Base-by-base conservation (phyloP, 106 monocot genomes). In the Phalaenopsis aphrodite region DNA sequence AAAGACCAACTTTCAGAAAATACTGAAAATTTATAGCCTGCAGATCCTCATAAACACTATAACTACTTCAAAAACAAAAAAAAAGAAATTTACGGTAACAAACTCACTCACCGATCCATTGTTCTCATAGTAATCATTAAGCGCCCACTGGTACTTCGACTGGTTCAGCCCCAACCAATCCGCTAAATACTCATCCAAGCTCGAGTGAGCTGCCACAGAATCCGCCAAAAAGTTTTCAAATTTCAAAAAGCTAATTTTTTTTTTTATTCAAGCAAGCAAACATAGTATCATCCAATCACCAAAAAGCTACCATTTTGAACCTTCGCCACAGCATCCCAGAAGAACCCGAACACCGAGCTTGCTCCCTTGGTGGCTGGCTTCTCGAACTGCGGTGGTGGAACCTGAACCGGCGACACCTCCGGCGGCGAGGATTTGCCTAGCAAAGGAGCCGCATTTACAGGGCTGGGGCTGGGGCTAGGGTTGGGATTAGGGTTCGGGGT, bases 71-170 rank as follows among this genome's bases (percentile, higher is more conserved):
- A 74, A 41, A 57, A 41, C 74, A 74, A 41, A 57, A 41, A 17
- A 45, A 19, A 45, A 16, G 39, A 30, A 42, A 43, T 46, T 43
- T 0, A 18, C 3, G 9, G 45, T 56, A 81, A 77, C 15, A 81
- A 37, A 5, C 43, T 71, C 78, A 81, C 87, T 87, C 45, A 95
- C 95, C 87, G 77, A 73, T 79, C 69, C 84, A 4, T 84, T 91
- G 86, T 61, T 89, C 79, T 93, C 95, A 64, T 91, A 91, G 85
- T 93, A 95, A 82, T 95, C 93, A 74, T 93, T 91, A 78, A 95
- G 78, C 1, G 95, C 95, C 95, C 95, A 95, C 81, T 95, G 95
- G 36, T 95, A 95, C 88, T 88, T 93, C 6, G 93, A 95, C 79
- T 95, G 95, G 77, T 95, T 82, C 79, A 95, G 79, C 52, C 95